These are phyloP conservation scores for Aspergillus novofumigatus DNA, from an alignment of 2,329 filamentous ascomycete genomes.

Conservation along the genomic window DNA sequence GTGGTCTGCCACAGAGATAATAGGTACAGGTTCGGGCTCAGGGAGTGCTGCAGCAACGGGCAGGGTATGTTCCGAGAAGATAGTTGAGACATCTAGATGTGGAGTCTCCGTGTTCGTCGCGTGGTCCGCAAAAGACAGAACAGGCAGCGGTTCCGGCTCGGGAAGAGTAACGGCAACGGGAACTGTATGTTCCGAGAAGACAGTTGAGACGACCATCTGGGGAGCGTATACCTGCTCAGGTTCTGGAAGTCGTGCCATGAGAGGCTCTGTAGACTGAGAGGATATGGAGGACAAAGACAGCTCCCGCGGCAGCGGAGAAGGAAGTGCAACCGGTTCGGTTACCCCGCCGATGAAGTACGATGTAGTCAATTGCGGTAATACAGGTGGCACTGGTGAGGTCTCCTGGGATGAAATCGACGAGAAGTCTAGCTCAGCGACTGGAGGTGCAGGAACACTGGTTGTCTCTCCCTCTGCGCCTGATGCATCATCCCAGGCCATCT, in stretches of 20 bases:
- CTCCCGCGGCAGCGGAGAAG: conserved; percentile 16
- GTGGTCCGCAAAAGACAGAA: conserved; percentile 13
- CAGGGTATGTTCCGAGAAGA: conserved; percentile 27
- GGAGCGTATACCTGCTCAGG: conserved; percentile 18
- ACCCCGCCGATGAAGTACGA: conserved; percentile 28
- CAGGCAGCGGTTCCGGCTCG: conserved; percentile 15
- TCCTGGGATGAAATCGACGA: conserved; percentile 32
- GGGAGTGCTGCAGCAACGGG: conserved; percentile 15
- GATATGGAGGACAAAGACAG: conserved; percentile 33
- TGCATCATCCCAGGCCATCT: conserved; percentile 37
- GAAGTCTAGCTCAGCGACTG: conserved; percentile 24
- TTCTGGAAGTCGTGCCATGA: conserved; percentile 17
- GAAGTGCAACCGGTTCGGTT: conserved; percentile 25
- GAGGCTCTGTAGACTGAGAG: conserved; percentile 25
- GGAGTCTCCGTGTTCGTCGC: conserved; percentile 13
- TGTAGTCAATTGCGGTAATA: conserved; percentile 30
- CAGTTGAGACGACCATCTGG: conserved; percentile 17
- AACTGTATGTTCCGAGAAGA: conserved; percentile 15
- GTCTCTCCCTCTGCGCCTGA: conserved; percentile 12
- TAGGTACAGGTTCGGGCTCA: conserved; percentile 12
- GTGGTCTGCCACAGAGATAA: conserved; percentile 3
- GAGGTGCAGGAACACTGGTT: conserved; percentile 12
- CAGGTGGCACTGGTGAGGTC: conserved; percentile 41
- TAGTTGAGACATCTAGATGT: conserved; percentile 28
- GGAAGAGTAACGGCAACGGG: conserved; percentile 21